Evolutionary conservation across 2,329 filamentous ascomycete genomes (phyloP).

Genomic region (Fonsecaea erecta): DNA sequence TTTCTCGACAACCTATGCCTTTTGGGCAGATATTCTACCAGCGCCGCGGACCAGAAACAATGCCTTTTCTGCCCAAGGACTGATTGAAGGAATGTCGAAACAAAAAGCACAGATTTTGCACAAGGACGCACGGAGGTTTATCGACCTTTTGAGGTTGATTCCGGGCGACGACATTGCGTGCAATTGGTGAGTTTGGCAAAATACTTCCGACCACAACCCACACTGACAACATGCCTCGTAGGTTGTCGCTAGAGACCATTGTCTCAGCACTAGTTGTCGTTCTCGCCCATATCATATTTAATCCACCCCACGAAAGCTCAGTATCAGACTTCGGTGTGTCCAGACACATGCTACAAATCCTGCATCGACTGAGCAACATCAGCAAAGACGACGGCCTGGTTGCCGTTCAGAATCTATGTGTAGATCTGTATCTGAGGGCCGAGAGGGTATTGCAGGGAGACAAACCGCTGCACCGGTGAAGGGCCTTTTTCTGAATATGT

Average conservation of each 20-base stretch:
- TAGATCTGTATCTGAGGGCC: conserved; percentile 24
- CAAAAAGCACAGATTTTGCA: conserved; percentile 10
- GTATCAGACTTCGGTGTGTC: conserved; percentile 18
- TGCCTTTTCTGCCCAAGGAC: conserved; percentile 17
- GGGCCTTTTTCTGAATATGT: no score
- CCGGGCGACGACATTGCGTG: conserved; percentile 91
- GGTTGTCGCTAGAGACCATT: conserved; percentile 92
- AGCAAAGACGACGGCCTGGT: conserved; percentile 95
- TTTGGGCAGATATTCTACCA: conserved; percentile 2
- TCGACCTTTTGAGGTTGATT: conserved; percentile 90
- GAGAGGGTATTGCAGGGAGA: conserved; percentile 15
- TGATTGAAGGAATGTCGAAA: conserved; percentile 17
- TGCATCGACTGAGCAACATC: conserved; percentile 50
- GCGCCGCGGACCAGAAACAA: neutral
- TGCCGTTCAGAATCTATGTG: conserved; percentile 72
- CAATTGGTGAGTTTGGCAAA: conserved; percentile 73
- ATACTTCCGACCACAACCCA: neutral
- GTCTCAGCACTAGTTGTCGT: conserved; percentile 91
- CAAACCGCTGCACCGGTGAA: conserved; percentile 1
- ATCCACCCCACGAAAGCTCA: conserved; percentile 71
- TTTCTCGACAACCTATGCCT: conserved; percentile 16
- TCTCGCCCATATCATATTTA: conserved; percentile 94
- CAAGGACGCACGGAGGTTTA: conserved; percentile 57
- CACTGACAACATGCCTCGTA: conserved; percentile 38
- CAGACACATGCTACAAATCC: conserved; percentile 19